A percentile compares a stretch with the other conserved stretches of the same genome.
These are phyloP conservation scores for Tylopilus plumbeoviolaceoides DNA, from an alignment of 768 basidiomycete species.

Conservation along the genomic window DNA sequence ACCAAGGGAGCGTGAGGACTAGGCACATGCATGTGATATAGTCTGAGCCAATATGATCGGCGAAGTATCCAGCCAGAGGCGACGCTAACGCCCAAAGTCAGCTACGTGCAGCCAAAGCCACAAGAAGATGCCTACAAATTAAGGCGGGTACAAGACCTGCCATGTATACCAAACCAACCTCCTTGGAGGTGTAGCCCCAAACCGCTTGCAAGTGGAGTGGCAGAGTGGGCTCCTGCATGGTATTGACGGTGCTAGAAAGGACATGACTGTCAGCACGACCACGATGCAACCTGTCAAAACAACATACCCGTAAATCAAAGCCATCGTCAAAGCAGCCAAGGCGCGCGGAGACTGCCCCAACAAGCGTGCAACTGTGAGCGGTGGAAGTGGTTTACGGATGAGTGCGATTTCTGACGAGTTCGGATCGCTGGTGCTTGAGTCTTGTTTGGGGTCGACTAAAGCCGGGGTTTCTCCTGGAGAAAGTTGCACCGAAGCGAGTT, in stretches of 20 bases:
- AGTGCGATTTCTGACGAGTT: slow-evolving; percentile 6
- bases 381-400: slow-evolving; percentile 31
- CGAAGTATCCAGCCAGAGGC: slow-evolving; percentile 52
- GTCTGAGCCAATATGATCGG: slow-evolving; percentile 55
- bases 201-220: slow-evolving; percentile 49
- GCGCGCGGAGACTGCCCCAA: slow-evolving; percentile 49
- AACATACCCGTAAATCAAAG: slow-evolving; percentile 53
- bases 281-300: neutral
- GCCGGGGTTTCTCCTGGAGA: neutral
- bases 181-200: slow-evolving; percentile 46
- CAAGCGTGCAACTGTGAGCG: slow-evolving; percentile 38
- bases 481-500: neutral
- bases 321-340: slow-evolving; percentile 39
- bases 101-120: neutral
- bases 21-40: slow-evolving; percentile 49
- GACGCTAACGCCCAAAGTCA: slow-evolving; percentile 39
- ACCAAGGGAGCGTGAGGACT: slow-evolving; percentile 60
- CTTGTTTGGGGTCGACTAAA: neutral
- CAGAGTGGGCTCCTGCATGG: slow-evolving; percentile 52
- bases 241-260: slow-evolving; percentile 40
- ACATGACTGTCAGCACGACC: neutral
- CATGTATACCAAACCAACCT: slow-evolving; percentile 64
- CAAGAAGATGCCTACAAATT: slow-evolving; percentile 45
- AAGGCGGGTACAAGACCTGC: slow-evolving; percentile 61
- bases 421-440: neutral